phyloP scores from a whole-genome alignment of 257 asterid genomes.

The Coffea canephora region DNA sequence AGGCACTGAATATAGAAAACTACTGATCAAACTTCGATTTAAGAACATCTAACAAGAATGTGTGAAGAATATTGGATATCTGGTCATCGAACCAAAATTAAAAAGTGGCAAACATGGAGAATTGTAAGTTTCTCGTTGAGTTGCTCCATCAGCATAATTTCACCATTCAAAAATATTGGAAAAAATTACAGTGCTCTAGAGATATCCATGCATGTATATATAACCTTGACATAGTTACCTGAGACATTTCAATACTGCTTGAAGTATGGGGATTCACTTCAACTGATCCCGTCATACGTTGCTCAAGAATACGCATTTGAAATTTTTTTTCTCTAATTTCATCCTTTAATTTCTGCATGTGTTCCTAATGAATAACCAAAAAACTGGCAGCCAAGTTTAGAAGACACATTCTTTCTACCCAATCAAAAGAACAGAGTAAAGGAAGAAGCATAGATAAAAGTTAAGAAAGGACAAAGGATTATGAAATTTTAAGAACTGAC shows the following conservation, averaged over 20 bases:
- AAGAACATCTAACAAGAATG: neutral
- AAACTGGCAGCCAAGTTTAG: constrained; percentile 16
- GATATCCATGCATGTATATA: neutral
- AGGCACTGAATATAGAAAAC: neutral
- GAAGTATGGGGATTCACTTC: constrained; percentile 55
- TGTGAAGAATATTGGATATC: neutral
- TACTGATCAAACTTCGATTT: neutral
- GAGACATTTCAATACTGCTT: constrained; percentile 50
- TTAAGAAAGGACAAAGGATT: neutral
- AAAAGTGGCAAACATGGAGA: neutral
- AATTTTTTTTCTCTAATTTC: constrained; percentile 67
- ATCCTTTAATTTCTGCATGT: constrained; percentile 56
- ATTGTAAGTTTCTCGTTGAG: neutral
- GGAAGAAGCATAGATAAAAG: neutral
- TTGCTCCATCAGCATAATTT: neutral
- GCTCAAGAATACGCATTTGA: constrained; percentile 68
- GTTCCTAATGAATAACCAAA: constrained; percentile 44
- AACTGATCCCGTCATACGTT: constrained; percentile 77
- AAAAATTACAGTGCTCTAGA: neutral
- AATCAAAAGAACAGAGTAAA: neutral
- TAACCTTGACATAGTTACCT: constrained; percentile 34
- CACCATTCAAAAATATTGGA: neutral
- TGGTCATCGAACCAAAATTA: neutral
- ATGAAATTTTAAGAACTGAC: constrained; percentile 28
- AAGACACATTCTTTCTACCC: neutral